Percentiles rank a stretch among this genome's conserved stretches.
These are phyloP conservation scores for Colletotrichum sansevieriae DNA, from an alignment of 2,329 filamentous ascomycete species.

Conservation along the genomic window DNA sequence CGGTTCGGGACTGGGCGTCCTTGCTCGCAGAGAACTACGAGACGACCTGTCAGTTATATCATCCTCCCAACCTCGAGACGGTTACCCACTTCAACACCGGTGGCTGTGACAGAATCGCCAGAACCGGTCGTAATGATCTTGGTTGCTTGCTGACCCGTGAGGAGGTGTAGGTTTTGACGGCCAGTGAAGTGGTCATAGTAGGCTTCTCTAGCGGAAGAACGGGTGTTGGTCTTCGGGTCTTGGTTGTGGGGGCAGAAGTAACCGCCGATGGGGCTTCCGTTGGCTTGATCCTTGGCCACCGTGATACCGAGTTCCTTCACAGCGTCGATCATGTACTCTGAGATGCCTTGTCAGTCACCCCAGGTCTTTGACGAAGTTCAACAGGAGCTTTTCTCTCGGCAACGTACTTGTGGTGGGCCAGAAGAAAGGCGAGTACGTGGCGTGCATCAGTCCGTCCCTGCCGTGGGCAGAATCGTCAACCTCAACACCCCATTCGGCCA, in stretches of 20 bases:
- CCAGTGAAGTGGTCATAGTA: conserved; percentile 46
- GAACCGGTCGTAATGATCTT: conserved; percentile 40
- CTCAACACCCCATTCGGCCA: conserved; percentile 46
- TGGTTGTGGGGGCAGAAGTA: conserved; percentile 45
- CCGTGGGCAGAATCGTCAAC: conserved; percentile 47
- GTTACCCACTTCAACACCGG: conserved; percentile 41
- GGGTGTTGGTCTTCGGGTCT: conserved; percentile 45
- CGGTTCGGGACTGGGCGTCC: conserved; percentile 10
- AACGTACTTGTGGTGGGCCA: conserved; percentile 47
- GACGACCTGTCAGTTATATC: neutral
- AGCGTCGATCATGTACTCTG: conserved; percentile 43
- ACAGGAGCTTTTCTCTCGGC: neutral
- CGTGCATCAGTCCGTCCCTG: conserved; percentile 46
- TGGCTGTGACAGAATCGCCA: conserved; percentile 37
- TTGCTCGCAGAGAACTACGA: conserved; percentile 29
- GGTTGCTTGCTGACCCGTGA: conserved; percentile 48
- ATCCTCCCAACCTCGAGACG: neutral
- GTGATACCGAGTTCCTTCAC: conserved; percentile 43
- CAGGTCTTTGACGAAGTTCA: neutral
- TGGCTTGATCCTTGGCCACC: conserved; percentile 39
- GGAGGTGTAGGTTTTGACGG: conserved; percentile 47
- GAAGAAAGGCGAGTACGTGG: conserved; percentile 49
- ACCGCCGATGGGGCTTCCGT: conserved; percentile 42
- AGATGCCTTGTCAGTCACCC: neutral
- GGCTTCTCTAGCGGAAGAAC: conserved; percentile 47